phyloP scores from a whole-genome alignment of 2,329 filamentous ascomycete genomes.

The Elsinoe arachidis region DNA sequence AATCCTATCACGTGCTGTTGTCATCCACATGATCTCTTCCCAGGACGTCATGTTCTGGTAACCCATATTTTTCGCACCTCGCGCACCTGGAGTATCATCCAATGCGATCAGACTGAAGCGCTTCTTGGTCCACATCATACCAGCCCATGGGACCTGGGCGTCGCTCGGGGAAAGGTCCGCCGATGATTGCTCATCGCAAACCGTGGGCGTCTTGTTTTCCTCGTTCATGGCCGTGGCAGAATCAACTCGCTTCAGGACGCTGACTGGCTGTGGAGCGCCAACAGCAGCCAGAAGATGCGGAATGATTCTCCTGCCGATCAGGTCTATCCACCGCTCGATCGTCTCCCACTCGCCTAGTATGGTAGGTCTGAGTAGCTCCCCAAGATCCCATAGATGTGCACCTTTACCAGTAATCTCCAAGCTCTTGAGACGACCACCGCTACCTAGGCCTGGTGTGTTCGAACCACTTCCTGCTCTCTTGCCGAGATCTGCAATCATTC shows the following conservation, averaged over 20 bases:
- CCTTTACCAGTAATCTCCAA: conserved; percentile 1
- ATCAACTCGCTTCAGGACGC: not conserved
- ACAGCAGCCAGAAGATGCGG: not conserved
- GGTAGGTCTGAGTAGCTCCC: conserved; percentile 1
- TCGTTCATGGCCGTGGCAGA: not conserved
- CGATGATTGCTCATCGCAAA: too few relatives aligned
- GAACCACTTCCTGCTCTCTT: not conserved
- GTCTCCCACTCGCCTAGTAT: conserved; percentile 5
- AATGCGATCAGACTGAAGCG: not conserved
- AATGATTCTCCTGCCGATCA: not conserved
- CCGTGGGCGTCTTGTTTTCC: too few relatives aligned
- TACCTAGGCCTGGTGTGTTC: not conserved
- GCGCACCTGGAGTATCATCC: not conserved
- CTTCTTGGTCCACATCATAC: conserved; percentile 2
- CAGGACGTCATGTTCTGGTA: not conserved
- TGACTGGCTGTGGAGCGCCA: not conserved
- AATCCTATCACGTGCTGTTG: not conserved
- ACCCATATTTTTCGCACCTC: not conserved
- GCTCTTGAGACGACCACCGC: not conserved
- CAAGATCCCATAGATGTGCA: conserved; percentile 10
- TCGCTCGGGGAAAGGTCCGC: too few relatives aligned
- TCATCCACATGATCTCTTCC: conserved; percentile 1
- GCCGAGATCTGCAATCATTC: not conserved
- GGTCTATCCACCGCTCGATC: not conserved
- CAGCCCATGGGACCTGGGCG: not conserved